phyloP scores from a whole-genome alignment of 208 protist genomes.

The Leishmania martiniquensis region DNA sequence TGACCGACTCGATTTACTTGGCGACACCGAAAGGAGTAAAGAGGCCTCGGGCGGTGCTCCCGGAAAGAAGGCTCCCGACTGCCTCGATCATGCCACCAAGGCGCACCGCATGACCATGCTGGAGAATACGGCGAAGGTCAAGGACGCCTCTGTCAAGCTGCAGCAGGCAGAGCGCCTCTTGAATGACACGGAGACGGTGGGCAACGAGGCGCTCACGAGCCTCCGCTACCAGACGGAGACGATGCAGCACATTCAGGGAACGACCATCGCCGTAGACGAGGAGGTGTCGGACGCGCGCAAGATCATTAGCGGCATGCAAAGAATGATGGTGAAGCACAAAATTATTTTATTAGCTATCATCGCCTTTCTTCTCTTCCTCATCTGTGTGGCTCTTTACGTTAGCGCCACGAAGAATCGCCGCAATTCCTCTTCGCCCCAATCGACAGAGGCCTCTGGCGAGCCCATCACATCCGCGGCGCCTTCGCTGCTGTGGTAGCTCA shows the following conservation, averaged over 20 bases:
- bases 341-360: slow-evolving; percentile 63
- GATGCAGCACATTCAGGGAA: slow-evolving; percentile 70
- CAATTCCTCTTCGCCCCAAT: slow-evolving; percentile 20
- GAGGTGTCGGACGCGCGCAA: slow-evolving; percentile 74
- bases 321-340: slow-evolving; percentile 81
- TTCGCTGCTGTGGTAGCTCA: slow-evolving; percentile 4
- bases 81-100: slow-evolving; percentile 55
- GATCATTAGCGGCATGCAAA: slow-evolving; percentile 68
- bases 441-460: slow-evolving; percentile 30
- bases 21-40: slow-evolving; percentile 16
- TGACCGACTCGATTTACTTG: slow-evolving; percentile 60
- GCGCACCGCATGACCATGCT: slow-evolving; percentile 67
- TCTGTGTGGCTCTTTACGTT: slow-evolving; percentile 70
- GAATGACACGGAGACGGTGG: slow-evolving; percentile 67
- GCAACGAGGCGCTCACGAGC: slow-evolving; percentile 55
- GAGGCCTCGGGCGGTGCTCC: neutral
- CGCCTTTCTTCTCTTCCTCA: slow-evolving; percentile 57
- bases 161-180: slow-evolving; percentile 65
- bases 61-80: neutral
- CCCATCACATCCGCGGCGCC: slow-evolving; percentile 33
- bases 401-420: slow-evolving; percentile 32
- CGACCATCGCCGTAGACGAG: slow-evolving; percentile 68
- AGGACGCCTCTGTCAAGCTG: slow-evolving; percentile 57
- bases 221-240: slow-evolving; percentile 72
- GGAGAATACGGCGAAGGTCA: slow-evolving; percentile 76